Evolutionary conservation across 1,284 basidiomycete genomes (phyloP).

Genomic region (Microbotryomycetes sp.): DNA sequence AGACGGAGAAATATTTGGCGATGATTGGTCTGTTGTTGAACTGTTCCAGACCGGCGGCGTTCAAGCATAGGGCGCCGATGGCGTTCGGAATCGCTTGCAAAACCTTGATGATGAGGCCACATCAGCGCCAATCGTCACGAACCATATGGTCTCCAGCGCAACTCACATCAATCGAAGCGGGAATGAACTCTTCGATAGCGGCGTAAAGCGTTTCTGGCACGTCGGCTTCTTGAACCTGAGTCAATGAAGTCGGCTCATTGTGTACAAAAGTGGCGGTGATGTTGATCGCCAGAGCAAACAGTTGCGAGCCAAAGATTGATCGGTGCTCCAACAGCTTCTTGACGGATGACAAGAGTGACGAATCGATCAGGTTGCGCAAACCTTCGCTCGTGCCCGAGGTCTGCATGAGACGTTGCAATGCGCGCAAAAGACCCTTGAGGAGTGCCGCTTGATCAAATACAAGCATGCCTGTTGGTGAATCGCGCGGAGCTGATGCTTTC

Average conservation of each 20-base stretch:
- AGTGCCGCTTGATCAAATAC: constrained; percentile 45
- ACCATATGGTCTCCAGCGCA: too few relatives aligned
- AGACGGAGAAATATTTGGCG: constrained; percentile 72
- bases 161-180: constrained; percentile 74
- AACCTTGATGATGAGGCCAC: constrained; percentile 49
- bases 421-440: constrained; percentile 84
- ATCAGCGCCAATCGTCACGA: background rate
- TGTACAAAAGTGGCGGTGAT: constrained; percentile 98
- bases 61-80: constrained; percentile 93
- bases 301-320: constrained; percentile 73
- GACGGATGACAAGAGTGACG: constrained; percentile 74
- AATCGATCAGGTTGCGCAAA: constrained; percentile 88
- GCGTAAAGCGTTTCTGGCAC: constrained; percentile 85
- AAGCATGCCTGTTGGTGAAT: constrained; percentile 29
- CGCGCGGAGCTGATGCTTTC: background rate
- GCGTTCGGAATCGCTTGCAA: constrained; percentile 89
- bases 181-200: constrained; percentile 73
- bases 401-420: constrained; percentile 94
- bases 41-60: constrained; percentile 78
- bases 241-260: constrained; percentile 93
- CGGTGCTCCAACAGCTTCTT: constrained; percentile 81
- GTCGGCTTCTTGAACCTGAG: constrained; percentile 84
- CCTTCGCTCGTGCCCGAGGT: constrained; percentile 89
- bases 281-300: constrained; percentile 88
- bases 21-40: constrained; percentile 70